A percentile compares a stretch with the other conserved stretches of the same genome.
Conservation (phyloP, 306 rosid species). For the Canavalia ensiformis region DNA sequence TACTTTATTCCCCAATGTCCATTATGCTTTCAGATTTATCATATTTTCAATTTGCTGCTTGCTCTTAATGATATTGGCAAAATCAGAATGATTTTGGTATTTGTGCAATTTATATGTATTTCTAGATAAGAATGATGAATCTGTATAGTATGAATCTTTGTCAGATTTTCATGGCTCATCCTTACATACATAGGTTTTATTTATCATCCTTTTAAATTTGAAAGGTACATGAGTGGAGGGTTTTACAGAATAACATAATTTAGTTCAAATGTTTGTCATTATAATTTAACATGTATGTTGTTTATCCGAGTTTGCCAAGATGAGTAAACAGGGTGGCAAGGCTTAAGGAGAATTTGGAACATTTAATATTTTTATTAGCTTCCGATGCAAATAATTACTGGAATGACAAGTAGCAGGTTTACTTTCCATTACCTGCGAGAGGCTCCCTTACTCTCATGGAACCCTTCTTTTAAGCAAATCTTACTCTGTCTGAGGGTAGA, state of each 20-base stretch:
- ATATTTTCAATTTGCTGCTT: conserved; percentile 31
- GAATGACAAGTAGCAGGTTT: conserved; percentile 24
- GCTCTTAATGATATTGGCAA: conserved; percentile 14
- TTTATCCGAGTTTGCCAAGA: background rate
- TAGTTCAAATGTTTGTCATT: conserved; percentile 22
- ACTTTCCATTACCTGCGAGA: conserved; percentile 26
- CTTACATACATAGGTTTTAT: background rate
- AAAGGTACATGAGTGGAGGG: conserved; percentile 2
- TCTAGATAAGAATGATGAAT: conserved; percentile 26
- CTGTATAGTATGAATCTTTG: conserved; percentile 23
- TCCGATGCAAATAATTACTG: conserved; percentile 11
- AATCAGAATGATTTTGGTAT: conserved; percentile 30
- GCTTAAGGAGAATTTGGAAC: conserved; percentile 30
- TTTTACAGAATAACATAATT: conserved; percentile 1
- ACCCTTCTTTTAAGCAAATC: conserved; percentile 19
- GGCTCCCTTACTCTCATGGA: conserved; percentile 15
- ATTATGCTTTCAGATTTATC: conserved; percentile 43
- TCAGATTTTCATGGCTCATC: conserved; percentile 13
- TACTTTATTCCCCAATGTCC: conserved; percentile 22
- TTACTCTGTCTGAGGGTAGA: conserved; percentile 16
- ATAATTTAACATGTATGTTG: conserved; percentile 7
- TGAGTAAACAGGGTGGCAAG: conserved; percentile 16
- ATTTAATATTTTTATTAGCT: conserved; percentile 11
- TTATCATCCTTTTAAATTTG: conserved; percentile 15
- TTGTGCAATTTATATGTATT: conserved; percentile 27